Evolutionary conservation across 352 stramenopile genomes (phyloP), one percentile per base, ranked within the genome.

Genomic region (Phytopythium sindhum): DNA sequence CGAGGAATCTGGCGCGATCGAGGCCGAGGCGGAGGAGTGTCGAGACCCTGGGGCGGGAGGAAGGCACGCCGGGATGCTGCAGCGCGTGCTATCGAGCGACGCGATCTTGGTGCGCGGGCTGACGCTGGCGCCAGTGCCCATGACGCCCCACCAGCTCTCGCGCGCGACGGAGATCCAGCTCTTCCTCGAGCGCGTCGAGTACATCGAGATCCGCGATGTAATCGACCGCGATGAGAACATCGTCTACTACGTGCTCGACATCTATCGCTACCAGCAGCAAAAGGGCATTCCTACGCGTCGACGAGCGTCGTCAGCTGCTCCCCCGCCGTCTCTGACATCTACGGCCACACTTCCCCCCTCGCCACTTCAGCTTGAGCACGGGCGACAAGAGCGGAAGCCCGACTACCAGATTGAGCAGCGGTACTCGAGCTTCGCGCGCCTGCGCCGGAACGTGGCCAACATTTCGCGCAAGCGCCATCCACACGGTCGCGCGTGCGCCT

Each of bases 381-480:
- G 6, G 12, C 19, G 47, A 19, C n/a, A 50, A 1, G 42, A 39
- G 0, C 68, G 78, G 51, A 37, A 57, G 6, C 77, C 79, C 0
- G 81, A 87, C 57, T 88, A 82, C 69, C 75, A 78, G 60, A 78
- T 90, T 55, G 75, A 86, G 60, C 77, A 88, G 54, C 77, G 81
- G 17, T 90, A 85, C 63, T 90, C 81, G 54, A 88, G 67, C 53
- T 90, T 90, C 58, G 69, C 70, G 24, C 65, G 75, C 15, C 63
- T 90, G 21, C 77, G 79, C 17, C 74, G 66, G 21, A 80, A 79
- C 21, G 67, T 90, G 37, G 69, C 68, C 50, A 63, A 79, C 50
- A 70, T 77, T 29, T 67, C 81, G 24, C 75, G 80, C 48, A 81
- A 81, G 53, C 80, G 73, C 50, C 76, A 89, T 44, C 69, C 67